Base-by-base conservation (phyloP, 495 filamentous ascomycete species). In the Aspergillus nanangensis region DNA sequence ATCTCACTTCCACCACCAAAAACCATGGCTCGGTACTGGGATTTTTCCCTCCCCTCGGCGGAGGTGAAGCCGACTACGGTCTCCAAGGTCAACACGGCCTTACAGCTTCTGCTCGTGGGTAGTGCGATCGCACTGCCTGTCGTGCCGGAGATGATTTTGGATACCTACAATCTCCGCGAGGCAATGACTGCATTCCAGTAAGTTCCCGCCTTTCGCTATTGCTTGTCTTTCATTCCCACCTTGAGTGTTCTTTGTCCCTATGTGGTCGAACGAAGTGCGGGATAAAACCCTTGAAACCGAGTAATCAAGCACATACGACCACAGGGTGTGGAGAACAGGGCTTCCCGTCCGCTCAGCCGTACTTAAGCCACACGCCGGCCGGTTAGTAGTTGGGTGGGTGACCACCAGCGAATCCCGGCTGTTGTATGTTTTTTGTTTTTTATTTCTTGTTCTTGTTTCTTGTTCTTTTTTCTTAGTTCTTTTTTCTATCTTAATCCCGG, bases 1-100 rank as follows among this genome's bases (percentile, higher is more conserved):
- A 93, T 95, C 38, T 91, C 86, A 3, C 77, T 98, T 17, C 93
- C 93, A 1, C 82, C 86, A 0, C 93, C 93, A 4, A 96, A 96
- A 65, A 97, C 93, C 0, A 85, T 95, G 65, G 66, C 74, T 11
- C 73, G 93, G n/a, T 98, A 96, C 62, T 98, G 94, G 94, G 94
- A 98, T 61, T 97, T 97, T 55, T 87, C 83, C 9, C 78, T 98
- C 14, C 93, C 93, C 0, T 87, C 81, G 36, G 93, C 93, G 1
- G 93, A 97, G 63, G 93, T 98, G 4, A 84, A 84, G 51, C 93
- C 93, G 0, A 98, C 93, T 0, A 80, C 74, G 13, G 88, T 98
- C 52, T 93, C 87, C 52, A 98, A 98, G 75, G 79, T 84, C 47
- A 95, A 95, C 52, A 95, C 89, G 0, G 83, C 83, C 2, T 57